Conservation (phyloP, 2,329 filamentous ascomycete species). For the Fusarium aywerte region DNA sequence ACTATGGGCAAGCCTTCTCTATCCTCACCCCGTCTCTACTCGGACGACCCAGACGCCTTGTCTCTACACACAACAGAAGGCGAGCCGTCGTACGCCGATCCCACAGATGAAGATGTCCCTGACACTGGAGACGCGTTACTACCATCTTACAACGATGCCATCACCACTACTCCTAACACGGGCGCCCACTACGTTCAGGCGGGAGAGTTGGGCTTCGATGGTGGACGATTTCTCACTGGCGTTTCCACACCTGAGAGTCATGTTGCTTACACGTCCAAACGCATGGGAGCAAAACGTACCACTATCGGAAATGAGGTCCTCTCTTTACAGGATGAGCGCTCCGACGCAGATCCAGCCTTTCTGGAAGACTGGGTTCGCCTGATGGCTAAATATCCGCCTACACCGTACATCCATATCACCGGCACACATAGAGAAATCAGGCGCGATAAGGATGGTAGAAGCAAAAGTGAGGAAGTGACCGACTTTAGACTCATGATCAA, state of each 20-base stretch:
- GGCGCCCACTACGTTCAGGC: no score
- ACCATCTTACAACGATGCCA: constrained; percentile 3
- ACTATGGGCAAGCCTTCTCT: constrained; percentile 17
- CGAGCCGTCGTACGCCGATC: constrained; percentile 18
- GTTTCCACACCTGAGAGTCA: constrained; percentile 16
- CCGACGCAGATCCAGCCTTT: constrained; percentile 21
- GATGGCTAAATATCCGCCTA: constrained; percentile 26
- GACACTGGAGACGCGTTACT: neutral
- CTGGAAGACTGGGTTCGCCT: constrained; percentile 28
- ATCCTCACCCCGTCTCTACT: neutral
- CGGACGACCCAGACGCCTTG: constrained; percentile 38
- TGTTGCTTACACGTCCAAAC: constrained; percentile 7
- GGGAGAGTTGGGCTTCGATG: neutral
- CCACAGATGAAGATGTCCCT: constrained; percentile 3
- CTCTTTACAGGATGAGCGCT: constrained; percentile 26
- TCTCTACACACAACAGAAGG: constrained; percentile 35
- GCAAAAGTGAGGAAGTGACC: constrained; percentile 22
- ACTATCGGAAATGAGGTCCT: constrained; percentile 33
- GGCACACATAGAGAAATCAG: constrained; percentile 32
- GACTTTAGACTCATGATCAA: constrained; percentile 38
- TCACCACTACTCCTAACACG: neutral
- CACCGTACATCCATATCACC: constrained; percentile 35
- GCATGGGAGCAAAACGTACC: constrained; percentile 31
- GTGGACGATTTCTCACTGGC: neutral
- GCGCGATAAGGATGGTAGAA: constrained; percentile 34